Conservation (phyloP, 139 green algal species). For the Closterium sp. region DNA sequence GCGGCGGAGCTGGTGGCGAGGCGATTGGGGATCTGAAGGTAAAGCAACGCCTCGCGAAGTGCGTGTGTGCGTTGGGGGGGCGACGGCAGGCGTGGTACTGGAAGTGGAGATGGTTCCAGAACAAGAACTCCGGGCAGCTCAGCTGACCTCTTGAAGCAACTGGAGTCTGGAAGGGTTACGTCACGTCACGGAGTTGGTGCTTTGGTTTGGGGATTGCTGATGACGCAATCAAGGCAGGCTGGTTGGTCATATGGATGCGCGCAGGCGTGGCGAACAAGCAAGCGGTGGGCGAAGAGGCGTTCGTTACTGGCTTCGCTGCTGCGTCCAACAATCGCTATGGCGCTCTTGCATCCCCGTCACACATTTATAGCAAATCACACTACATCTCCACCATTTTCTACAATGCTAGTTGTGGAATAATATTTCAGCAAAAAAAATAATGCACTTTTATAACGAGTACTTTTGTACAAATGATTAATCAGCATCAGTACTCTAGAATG, state of each 20-base stretch:
- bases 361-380: background rate
- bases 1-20: background rate
- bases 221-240: background rate
- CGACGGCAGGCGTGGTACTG: background rate
- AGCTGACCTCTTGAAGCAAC: background rate
- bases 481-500: too few relatives aligned
- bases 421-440: too few relatives aligned
- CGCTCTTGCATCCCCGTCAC: background rate
- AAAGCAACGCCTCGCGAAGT: background rate
- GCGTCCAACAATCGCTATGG: background rate
- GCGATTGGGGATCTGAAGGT: background rate
- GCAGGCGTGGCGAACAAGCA: background rate
- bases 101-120: background rate
- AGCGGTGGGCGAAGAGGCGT: background rate
- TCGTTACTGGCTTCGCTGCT: background rate
- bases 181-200: too few relatives aligned
- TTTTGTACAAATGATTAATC: too few relatives aligned
- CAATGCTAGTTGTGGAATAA: background rate
- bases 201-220: background rate
- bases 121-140: background rate
- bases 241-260: background rate
- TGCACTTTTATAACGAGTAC: too few relatives aligned
- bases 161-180: too few relatives aligned
- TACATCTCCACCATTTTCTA: background rate
- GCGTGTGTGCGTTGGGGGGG: background rate